Base-by-base conservation (phyloP, 306 rosid genomes). In the Trifolium dubium region DNA sequence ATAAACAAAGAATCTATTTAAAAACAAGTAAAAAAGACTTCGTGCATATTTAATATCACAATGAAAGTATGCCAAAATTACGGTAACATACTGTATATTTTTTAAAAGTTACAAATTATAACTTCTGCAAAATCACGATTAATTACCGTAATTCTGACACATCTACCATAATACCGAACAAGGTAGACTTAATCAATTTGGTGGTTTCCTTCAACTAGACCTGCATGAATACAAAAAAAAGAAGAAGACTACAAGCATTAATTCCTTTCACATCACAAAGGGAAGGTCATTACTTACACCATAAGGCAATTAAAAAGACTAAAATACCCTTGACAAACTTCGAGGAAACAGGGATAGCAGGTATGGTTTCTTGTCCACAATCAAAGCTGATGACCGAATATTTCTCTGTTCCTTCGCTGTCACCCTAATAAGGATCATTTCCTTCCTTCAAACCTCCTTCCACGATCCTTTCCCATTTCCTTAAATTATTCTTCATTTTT, bases 331-430 rank as follows among this genome's bases (percentile, higher is more conserved):
- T 18, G 6, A 53, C 23, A 30, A 77, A 72, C 32, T 32, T 90
- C 90, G 51, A 29, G 81, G 98, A 89, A 93, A 79, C 77, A 69
- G 77, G 64, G 82, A 23, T 17, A 78, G 90, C 83, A 86, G 79
- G 50, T 75, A 83, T 88, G 69, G 72, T 71, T 76, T 56, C 72
- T 54, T 71, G 9, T 5, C 54, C 77, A 74, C 87, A 80, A 86
- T 85, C 86, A 83, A 77, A 71, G 86, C 71, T 74, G 87, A 83
- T 84, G 86, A 78, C 64, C 79, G 67, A 78, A 77, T 78, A 83
- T 78, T 65, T 66, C 32, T 18, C 69, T 83, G 87, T 89, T 81
- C 65, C 81, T 69, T 67, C 6, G 87, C 89, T 87, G 97, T 92
- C 90, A 89, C 39, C 68, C 15, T 49, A 49, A 10, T 19, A 67